These are phyloP conservation scores for Kwoniella dendrophila DNA, from an alignment of 768 basidiomycete genomes.

Conservation along the genomic window DNA sequence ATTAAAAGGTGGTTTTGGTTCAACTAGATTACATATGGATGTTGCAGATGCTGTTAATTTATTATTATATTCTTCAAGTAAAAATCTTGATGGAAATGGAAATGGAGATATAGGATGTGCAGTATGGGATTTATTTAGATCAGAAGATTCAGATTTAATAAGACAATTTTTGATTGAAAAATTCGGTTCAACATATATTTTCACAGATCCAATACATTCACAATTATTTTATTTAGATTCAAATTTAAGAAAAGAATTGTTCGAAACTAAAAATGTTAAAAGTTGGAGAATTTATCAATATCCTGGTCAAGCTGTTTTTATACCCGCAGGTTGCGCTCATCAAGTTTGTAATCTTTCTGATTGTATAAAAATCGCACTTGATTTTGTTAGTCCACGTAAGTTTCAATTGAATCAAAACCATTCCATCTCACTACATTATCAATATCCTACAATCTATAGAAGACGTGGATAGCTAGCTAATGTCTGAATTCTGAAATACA, in stretches of 20 bases:
- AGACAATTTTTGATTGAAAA: conserved; percentile 72
- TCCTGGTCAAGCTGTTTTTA: conserved; percentile 87
- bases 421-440: no score
- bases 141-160: conserved; percentile 77
- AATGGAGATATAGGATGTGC: conserved; percentile 64
- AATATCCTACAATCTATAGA: no score
- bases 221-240: conserved; percentile 84
- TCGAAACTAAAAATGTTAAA: conserved; percentile 68
- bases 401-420: background rate
- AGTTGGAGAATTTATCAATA: conserved; percentile 84
- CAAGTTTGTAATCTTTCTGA: conserved; percentile 92
- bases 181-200: conserved; percentile 54
- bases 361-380: conserved; percentile 91
- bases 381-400: conserved; percentile 79
- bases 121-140: conserved; percentile 86
- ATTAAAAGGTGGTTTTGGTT: conserved; percentile 26
- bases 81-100: no score
- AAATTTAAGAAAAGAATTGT: conserved; percentile 68
- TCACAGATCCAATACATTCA: conserved; percentile 81
- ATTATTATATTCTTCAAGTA: conserved; percentile 80
- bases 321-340: conserved; percentile 70
- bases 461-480: background rate
- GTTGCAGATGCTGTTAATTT: conserved; percentile 90
- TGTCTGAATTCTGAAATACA: no score
- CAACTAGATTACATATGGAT: conserved; percentile 86